Evolutionary conservation across 805 yeast species (phyloP).

Genomic region (Kuraishia floccosa): DNA sequence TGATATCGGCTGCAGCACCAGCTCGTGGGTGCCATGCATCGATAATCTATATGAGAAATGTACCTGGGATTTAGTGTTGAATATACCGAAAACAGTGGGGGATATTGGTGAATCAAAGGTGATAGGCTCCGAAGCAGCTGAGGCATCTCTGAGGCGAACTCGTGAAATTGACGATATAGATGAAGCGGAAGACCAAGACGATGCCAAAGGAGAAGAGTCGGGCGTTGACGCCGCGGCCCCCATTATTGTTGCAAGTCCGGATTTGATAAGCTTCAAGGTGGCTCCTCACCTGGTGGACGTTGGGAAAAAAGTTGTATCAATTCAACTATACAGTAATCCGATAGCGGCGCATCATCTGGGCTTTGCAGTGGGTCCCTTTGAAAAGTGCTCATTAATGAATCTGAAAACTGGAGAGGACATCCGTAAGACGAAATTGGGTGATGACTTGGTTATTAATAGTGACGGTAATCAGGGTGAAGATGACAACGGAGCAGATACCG

Average conservation of each 20-base stretch:
- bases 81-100: constrained; percentile 68
- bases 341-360: constrained; percentile 92
- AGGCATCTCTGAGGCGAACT: constrained; percentile 12
- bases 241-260: constrained; percentile 60
- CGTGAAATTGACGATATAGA: constrained; percentile 14
- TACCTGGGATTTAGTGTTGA: constrained; percentile 87
- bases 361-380: constrained; percentile 88
- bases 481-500: no score
- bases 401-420: constrained; percentile 11
- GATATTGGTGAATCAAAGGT: constrained; percentile 47
- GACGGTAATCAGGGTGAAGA: no score
- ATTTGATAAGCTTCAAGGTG: constrained; percentile 52
- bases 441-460: no score
- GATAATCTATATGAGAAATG: constrained; percentile 81
- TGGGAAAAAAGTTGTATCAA: constrained; percentile 64
- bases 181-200: constrained; percentile 22
- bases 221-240: constrained; percentile 29
- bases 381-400: constrained; percentile 43
- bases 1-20: constrained; percentile 69
- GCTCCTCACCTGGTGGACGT: constrained; percentile 66
- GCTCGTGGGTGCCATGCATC: constrained; percentile 97
- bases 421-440: no score
- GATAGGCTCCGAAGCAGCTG: constrained; percentile 26
- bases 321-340: constrained; percentile 72
- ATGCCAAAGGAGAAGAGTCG: constrained; percentile 14